Evolutionary conservation across 2,329 filamentous ascomycete species (phyloP).

Genomic region (Diaporthe citriasiana): DNA sequence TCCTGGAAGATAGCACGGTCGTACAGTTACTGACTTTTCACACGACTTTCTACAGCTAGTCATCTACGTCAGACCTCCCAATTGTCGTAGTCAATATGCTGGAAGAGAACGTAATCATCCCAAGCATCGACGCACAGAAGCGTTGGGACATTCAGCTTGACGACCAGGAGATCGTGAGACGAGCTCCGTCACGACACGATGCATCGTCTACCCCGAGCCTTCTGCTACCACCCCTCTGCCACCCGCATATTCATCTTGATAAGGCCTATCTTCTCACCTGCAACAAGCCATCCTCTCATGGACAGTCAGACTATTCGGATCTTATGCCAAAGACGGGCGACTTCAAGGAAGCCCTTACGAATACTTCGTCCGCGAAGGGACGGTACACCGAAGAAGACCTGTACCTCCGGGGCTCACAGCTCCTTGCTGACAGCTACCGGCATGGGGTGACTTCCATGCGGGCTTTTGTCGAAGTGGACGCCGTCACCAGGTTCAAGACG

Average conservation of each 20-base stretch:
- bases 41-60: background rate
- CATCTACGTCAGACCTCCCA: background rate
- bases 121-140: slow-evolving; percentile 1
- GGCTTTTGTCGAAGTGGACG: slow-evolving; percentile 80
- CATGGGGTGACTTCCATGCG: slow-evolving; percentile 78
- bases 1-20: background rate
- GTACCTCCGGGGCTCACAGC: slow-evolving; percentile 72
- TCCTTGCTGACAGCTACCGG: slow-evolving; percentile 71
- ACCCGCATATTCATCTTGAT: slow-evolving; percentile 81
- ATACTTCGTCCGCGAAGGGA: slow-evolving; percentile 68
- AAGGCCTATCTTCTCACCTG: slow-evolving; percentile 71
- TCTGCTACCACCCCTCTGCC: slow-evolving; percentile 67
- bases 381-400: slow-evolving; percentile 74
- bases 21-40: background rate
- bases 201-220: slow-evolving; percentile 45
- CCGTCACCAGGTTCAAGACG: slow-evolving; percentile 62
- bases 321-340: slow-evolving; percentile 71
- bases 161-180: background rate
- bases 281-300: slow-evolving; percentile 44
- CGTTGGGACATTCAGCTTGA: slow-evolving; percentile 31
- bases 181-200: slow-evolving; percentile 16
- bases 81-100: background rate
- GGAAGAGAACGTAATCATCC: slow-evolving; percentile 34
- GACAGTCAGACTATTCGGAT: slow-evolving; percentile 70
- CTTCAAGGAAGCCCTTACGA: slow-evolving; percentile 74